A percentile compares a stretch with the other conserved stretches of the same genome.
Evolutionary conservation across 352 stramenopile genomes (phyloP).

Genomic region (Pythium oligandrum): DNA sequence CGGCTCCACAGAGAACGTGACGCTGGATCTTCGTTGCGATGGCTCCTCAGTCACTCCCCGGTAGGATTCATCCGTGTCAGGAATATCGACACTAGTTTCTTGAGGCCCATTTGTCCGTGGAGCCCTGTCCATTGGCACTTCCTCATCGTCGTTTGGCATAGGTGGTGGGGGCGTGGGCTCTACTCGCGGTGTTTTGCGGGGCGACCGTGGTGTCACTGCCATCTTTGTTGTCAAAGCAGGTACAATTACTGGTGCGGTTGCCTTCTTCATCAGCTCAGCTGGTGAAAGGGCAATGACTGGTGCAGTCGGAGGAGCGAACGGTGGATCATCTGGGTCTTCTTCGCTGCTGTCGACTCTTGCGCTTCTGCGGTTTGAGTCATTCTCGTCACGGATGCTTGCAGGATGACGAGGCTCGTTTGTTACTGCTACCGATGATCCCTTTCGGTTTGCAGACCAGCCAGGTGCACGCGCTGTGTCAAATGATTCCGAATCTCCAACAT

Average conservation of each 20-base stretch:
- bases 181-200: constrained; percentile 4
- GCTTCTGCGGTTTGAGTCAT: neutral
- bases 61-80: no score
- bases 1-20: no score
- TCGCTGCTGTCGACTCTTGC: neutral
- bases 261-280: constrained; percentile 47
- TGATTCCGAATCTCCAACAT: constrained; percentile 8
- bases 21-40: no score
- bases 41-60: no score
- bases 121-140: no score
- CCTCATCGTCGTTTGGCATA: no score
- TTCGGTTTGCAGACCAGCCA: no score
- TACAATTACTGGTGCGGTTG: constrained; percentile 20
- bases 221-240: constrained; percentile 13
- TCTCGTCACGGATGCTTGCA: constrained; percentile 13
- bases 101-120: no score
- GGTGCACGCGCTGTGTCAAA: neutral
- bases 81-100: no score
- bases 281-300: constrained; percentile 42
- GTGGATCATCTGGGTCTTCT: neutral
- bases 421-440: no score
- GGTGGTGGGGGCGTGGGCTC: no score
- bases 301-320: constrained; percentile 2
- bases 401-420: constrained; percentile 9
- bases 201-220: constrained; percentile 27